Evolutionary conservation across 2,329 filamentous ascomycete species (phyloP).

Genomic region (Cytospora piceae): DNA sequence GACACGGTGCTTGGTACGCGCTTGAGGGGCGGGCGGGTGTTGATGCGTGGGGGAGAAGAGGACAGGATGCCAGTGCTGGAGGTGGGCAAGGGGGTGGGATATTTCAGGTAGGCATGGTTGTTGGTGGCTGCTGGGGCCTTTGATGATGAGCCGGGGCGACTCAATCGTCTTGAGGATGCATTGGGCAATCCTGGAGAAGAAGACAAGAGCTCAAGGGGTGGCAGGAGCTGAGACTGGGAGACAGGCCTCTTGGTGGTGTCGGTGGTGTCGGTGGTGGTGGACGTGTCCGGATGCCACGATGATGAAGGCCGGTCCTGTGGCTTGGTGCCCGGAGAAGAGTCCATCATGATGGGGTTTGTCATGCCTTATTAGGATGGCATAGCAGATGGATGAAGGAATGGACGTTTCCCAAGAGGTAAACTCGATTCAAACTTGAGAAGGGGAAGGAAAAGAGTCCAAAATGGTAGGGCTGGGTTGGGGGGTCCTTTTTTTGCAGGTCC

Average conservation of each 20-base stretch:
- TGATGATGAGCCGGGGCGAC: constrained; percentile 44
- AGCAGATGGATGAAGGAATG: constrained; percentile 19
- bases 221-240: constrained; percentile 64
- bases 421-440: constrained; percentile 12
- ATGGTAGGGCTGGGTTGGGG: constrained; percentile 21
- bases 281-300: constrained; percentile 17
- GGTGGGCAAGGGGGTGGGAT: constrained; percentile 91
- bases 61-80: constrained; percentile 91
- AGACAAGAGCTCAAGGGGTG: constrained; percentile 79
- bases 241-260: constrained; percentile 63
- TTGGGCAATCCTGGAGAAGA: constrained; percentile 69
- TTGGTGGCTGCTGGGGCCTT: constrained; percentile 30
- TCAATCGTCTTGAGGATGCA: constrained; percentile 69
- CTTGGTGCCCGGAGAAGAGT: constrained; percentile 27
- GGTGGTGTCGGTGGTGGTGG: constrained; percentile 32
- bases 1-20: constrained; percentile 68
- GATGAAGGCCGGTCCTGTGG: constrained; percentile 24
- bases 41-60: constrained; percentile 73
- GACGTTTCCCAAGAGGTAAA: constrained; percentile 22
- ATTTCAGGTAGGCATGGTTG: constrained; percentile 61
- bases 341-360: constrained; percentile 17
- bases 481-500: constrained; percentile 24
- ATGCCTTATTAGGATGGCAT: constrained; percentile 14
- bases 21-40: constrained; percentile 53
- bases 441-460: constrained; percentile 8